Conservation (phyloP, 129 eudicot species). For the Heracleum sosnowskyi region DNA sequence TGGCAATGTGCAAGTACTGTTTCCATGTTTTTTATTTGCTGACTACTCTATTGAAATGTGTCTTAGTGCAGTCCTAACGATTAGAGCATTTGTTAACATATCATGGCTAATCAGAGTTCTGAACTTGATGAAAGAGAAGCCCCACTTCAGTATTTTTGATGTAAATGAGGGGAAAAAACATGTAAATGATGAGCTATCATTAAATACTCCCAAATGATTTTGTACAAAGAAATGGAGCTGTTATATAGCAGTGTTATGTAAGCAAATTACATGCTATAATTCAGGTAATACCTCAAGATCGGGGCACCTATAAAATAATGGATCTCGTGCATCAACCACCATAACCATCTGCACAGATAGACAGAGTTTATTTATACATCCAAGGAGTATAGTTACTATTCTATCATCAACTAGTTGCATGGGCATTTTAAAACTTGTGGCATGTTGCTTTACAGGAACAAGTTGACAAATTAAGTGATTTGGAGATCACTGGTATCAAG, state of each 20-base stretch:
- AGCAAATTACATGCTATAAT: neutral
- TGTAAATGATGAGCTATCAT: neutral
- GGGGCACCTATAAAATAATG: constrained; percentile 91
- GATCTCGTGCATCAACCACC: constrained; percentile 99
- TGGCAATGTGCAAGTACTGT: neutral
- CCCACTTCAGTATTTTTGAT: neutral
- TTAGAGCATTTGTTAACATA: neutral
- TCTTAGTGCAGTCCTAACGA: neutral
- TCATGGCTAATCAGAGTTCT: neutral
- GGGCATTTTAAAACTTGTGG: neutral
- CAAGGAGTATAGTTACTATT: neutral
- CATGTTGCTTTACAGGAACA: neutral
- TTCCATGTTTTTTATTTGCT: neutral
- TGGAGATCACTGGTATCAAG: neutral
- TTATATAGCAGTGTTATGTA: neutral
- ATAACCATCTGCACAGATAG: constrained; percentile 62
- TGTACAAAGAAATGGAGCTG: neutral
- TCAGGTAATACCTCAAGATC: constrained; percentile 76
- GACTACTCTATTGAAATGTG: neutral
- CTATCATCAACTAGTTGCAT: neutral
- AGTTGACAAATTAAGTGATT: neutral
- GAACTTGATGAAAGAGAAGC: neutral
- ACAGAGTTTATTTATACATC: neutral
- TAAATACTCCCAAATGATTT: neutral
- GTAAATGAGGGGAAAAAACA: neutral